phyloP scores from a whole-genome alignment of 495 filamentous ascomycete species.

The Aspergillus baeticus region DNA sequence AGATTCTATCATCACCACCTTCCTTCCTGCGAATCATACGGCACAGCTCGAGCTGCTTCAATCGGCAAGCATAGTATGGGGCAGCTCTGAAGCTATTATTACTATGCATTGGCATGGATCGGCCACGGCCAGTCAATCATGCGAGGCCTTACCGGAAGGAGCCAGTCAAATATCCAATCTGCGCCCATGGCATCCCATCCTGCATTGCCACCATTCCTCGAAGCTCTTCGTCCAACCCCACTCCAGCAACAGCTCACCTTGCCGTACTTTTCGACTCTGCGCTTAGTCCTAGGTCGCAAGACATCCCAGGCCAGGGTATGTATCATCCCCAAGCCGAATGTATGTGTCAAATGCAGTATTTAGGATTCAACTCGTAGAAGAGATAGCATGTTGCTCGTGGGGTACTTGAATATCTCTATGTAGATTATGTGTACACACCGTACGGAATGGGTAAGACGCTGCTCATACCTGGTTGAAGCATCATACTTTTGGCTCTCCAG shows the following conservation, averaged over 20 bases:
- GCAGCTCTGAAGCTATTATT: neutral
- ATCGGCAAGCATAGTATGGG: neutral
- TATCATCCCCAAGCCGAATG: too few species aligned
- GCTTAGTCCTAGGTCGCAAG: too few species aligned
- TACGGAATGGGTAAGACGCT: neutral
- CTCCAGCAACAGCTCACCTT: neutral
- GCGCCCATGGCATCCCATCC: conserved; percentile 1
- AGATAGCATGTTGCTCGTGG: too few species aligned
- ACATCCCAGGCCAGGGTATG: too few species aligned
- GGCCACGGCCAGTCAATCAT: conserved; percentile 1
- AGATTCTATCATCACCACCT: conserved; percentile 15
- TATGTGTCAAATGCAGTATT: too few species aligned
- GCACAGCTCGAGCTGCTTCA: neutral
- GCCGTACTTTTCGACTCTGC: too few species aligned
- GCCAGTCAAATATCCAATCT: conserved; percentile 2
- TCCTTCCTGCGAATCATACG: neutral
- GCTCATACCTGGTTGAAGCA: neutral
- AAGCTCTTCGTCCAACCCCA: neutral
- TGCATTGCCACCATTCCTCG: conserved; percentile 1
- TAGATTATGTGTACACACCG: neutral
- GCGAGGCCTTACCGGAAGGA: conserved; percentile 6
- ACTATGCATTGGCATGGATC: neutral
- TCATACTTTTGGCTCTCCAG: conserved; percentile 17
- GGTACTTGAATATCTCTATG: too few species aligned
- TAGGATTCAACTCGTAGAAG: too few species aligned